Evolutionary conservation across 148 eudicot species (phyloP), one percentile per base, ranked within the genome.

Genomic region (Tetragonia tetragonoides): DNA sequence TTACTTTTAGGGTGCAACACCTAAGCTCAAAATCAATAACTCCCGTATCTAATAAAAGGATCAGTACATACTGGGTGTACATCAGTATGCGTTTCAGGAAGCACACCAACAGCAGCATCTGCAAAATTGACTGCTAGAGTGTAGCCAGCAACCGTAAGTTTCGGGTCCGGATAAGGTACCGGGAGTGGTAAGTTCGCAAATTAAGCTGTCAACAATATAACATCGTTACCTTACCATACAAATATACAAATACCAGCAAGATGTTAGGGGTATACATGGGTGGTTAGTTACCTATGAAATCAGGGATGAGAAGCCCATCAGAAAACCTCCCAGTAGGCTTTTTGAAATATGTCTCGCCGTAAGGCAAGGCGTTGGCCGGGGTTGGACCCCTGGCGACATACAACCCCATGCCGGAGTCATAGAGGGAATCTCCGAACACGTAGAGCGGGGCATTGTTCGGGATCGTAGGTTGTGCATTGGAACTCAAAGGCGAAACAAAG

Each of bases 361-460:
- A 84, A 0, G 86, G 86, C 51, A 9, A 72, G 74, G 4, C 44
- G 6, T 60, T 34, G 28, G 80, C 57, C 0, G 59, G 34, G 0
- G 61, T 47, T 4, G 59, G 46, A 0, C 74, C 80, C 10, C 16
- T 5, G 75, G 7, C 54, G 8, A 70, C 74, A 39, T 79, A 83
- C 39, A 63, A 68, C 5, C 67, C 77, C 75, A 66, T 83, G 18
- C 86, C 86, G 37, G 74, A 21, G 40, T 83, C 86, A 49, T 80
- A 83, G 42, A 83, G 57, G 11, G 86, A 83, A 75, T 83, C 86
- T 5, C 86, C 86, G 39, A 83, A 83, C 7, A 83, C 67, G 77
- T 70, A 70, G 10, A 51, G 54, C 8, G 39, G 40, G 16, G 14
- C 18, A 6, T 60, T 60, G n/a, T 6, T 23, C 11, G 53, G 53